Base-by-base conservation (phyloP, 2,329 filamentous ascomycete species). In the Colletotrichum caudatum region DNA sequence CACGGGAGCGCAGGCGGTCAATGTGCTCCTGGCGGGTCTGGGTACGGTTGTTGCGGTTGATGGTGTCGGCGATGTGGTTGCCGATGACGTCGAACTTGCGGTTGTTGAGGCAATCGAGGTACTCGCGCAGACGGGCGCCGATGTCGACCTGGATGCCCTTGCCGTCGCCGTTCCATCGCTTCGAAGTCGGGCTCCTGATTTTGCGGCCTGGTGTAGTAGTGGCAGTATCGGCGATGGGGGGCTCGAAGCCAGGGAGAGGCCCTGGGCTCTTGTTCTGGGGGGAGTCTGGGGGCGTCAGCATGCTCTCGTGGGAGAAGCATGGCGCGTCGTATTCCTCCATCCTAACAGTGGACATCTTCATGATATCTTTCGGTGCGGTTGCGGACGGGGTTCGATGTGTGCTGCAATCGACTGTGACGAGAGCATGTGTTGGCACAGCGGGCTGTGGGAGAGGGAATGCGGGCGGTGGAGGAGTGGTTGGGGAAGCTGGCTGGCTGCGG, bases 41-140 rank as follows among this genome's bases (percentile, higher is more conserved):
- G 11, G 29, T n/a, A 18, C 62, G 65, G 12, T 61, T 57, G 56
- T 72, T 72, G 46, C 69, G 69, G 14, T 23, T 23, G 23, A 72
- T 8, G 8, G 41, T 44, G 59, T 69, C 69, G 53, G 69, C 69
- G 23, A 72, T 66, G 60, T 72, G 65, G 39, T 69, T 58, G 12
- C 53, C 69, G 29, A 72, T 72, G 37, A 53, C 59, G 33, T 69
- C 60, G n/a, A 60, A 72, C 41, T 56, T 59, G 37, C 59, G 33
- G 59, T 69, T 46, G 69, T 72, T 72, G 29, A 72, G 59, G 46
- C 69, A 72, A 59, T 72, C 69, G 54, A 72, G 48, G 48, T 72
- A 72, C 51, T 72, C 69, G 65, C 69, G 69, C 26, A 72, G 54
- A 0, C 69, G 69, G 23, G 69, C 60, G 23, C 65, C 65, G 0